Base-by-base conservation (phyloP, 768 basidiomycete species). In the Pleurotus salmoneostramineus region DNA sequence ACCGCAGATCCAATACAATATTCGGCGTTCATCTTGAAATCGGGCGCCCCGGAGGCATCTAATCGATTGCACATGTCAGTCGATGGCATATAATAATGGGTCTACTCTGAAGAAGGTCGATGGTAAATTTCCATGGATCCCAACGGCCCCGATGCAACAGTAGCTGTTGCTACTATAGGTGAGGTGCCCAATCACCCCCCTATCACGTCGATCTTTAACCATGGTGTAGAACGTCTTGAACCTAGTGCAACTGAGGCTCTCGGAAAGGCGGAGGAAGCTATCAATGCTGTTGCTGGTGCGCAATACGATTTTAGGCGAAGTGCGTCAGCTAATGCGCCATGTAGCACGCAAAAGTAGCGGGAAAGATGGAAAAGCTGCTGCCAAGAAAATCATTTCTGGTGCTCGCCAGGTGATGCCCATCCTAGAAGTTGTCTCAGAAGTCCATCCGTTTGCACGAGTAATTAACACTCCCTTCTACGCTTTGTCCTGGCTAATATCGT, bases 341-440 rank as follows among this genome's bases (percentile, higher is more conserved):
- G 21, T 27, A 55, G 52, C 52, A 15, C 52, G 52, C 10, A 55
- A 55, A 55, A 17, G 52, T 3, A 55, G 52, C 32, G 52, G 52
- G 3, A 55, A 55, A n/a, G 52, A 55, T 32, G 52, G 52, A 6
- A 55, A 55, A 21, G 52, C 52, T 7, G 40, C 52, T 6, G 52
- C 40, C 5, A 55, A 55, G 27, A 55, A 55, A 37, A 55, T 55
- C 7, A 4, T 55, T 12, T 55, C 52, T 31, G 52, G n/a, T 8
- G 52, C 52, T 5, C 52, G 40, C 15, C 52, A 55, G 43, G 40
- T 55, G 1, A 12, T 55, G 15, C 52, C 52, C 17, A 43, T 55
- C 27, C n/a, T 55, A 8, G 27, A 17, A 14, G 6, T 31, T 17
- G 14, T 55, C n/a, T 55, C 52, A 6, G 52, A 55, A 31, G 37